These are phyloP conservation scores for Salix udensis DNA, from an alignment of 345 rosid species.

Conservation along the genomic window DNA sequence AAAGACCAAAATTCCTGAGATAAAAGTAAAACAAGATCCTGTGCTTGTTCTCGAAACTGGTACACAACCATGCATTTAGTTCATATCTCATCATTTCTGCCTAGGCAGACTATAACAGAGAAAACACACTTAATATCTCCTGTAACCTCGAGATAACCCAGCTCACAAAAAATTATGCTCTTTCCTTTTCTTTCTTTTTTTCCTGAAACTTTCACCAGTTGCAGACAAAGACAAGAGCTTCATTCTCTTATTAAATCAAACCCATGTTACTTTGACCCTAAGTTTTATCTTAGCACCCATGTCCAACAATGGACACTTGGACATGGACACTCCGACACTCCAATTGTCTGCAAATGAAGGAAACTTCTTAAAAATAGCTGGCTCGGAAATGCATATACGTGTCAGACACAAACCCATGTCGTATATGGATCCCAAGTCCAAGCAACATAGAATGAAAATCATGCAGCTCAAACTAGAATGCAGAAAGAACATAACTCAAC, in stretches of 20 bases:
- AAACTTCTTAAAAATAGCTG: too few relatives aligned
- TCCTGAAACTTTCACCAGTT: not conserved
- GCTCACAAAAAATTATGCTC: not conserved
- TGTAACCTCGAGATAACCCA: not conserved
- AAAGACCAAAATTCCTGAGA: not conserved
- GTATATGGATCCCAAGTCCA: too few relatives aligned
- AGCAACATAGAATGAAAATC: too few relatives aligned
- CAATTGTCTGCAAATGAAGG: too few relatives aligned
- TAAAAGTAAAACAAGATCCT: not conserved
- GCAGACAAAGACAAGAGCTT: not conserved
- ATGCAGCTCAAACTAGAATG: not conserved
- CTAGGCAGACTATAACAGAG: not conserved
- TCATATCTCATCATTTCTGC: not conserved
- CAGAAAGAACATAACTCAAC: not conserved
- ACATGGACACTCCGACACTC: too few relatives aligned
- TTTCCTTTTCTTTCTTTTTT: not conserved
- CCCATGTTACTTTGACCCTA: too few relatives aligned
- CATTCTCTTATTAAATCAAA: not conserved
- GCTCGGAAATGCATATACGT: too few relatives aligned
- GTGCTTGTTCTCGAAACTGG: not conserved
- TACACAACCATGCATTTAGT: not conserved
- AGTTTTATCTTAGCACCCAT: too few relatives aligned
- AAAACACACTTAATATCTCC: not conserved
- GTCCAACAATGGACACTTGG: too few relatives aligned
- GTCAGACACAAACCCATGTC: too few relatives aligned